Conservation (phyloP, 495 filamentous ascomycete genomes). For the Hypoxylon rickii region DNA sequence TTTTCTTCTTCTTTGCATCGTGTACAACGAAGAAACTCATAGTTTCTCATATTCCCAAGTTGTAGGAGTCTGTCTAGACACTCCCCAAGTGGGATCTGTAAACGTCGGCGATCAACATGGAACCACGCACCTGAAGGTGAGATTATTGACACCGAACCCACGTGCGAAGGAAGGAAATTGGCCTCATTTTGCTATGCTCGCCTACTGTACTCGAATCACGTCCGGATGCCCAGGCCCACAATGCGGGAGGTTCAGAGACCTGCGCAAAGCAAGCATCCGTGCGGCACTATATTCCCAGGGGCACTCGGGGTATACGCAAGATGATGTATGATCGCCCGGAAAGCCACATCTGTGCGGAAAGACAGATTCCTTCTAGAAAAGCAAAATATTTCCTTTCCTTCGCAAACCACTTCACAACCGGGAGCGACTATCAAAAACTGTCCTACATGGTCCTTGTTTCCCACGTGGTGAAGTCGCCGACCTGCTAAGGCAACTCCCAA, state of each 20-base stretch:
- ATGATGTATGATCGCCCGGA: constrained; percentile 25
- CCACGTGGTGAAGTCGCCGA: constrained; percentile 35
- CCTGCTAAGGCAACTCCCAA: constrained; percentile 29
- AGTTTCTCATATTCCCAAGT: not conserved
- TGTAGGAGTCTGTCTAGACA: not conserved
- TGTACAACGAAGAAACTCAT: constrained; percentile 5
- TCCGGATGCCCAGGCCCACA: constrained; percentile 18
- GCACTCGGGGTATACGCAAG: constrained; percentile 23
- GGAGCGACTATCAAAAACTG: constrained; percentile 22
- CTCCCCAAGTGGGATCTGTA: not conserved
- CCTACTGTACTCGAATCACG: constrained; percentile 9
- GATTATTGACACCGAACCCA: constrained; percentile 23
- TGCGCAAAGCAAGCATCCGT: constrained; percentile 26
- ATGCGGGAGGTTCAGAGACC: constrained; percentile 9
- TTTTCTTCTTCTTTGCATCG: too few relatives aligned
- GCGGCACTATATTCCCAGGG: constrained; percentile 12
- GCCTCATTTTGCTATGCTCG: constrained; percentile 3
- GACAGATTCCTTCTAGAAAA: constrained; percentile 30
- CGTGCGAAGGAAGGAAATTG: constrained; percentile 10
- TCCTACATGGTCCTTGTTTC: constrained; percentile 21
- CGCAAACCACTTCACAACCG: not conserved
- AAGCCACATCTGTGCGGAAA: constrained; percentile 24
- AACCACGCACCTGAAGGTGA: not conserved
- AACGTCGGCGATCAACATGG: constrained; percentile 21
- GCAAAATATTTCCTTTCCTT: constrained; percentile 25